Base-by-base conservation (phyloP, 305 asterid species). In the Andrographis paniculata region DNA sequence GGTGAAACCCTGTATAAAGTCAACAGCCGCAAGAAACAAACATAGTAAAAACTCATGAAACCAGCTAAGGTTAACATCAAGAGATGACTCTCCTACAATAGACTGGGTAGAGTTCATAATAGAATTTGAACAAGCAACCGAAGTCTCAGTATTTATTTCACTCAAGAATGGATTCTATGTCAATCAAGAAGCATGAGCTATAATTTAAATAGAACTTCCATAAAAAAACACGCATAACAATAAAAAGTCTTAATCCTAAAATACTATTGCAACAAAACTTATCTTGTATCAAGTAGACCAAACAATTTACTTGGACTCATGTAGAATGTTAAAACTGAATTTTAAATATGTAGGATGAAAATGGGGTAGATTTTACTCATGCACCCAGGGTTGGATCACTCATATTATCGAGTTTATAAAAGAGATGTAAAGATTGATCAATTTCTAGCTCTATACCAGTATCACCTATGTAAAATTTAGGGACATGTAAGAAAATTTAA, bases 1-100 rank as follows among this genome's bases (percentile, higher is more conserved):
- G 98, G 98, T 45, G 98, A 91, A 66, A 91, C 96, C 80, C 98
- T 91, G 79, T 64, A 58, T 55, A 65, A 54, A 47, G 54, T 63
- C 42, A 24, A 55, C 19, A 45, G 31, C 23, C 53, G 53, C 44
- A 44, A 67, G 53, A 61, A 70, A 53, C 36, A 30, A 18, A 67
- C 30, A 27, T 1, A 30, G 17, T 43, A 28, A 43, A 16, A 56
- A 31, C 17, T 45, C 55, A 45, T 46, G 36, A 46, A 43, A 42
- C 19, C 43, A 42, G 40, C 14, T 28, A 30, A 20, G 11, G n/a
- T 30, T 23, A 55, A 12, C 35, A 17, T 5, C 37, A 31, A 31
- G 37, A 24, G 8, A 24, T 10, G 14, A 10, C 13, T 10, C 37
- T 5, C 12, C 14, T 14, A 31, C 6, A 31, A 31, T 1, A 31